A percentile compares a stretch with the other conserved stretches of the same genome.
Evolutionary conservation across 2,329 filamentous ascomycete species (phyloP).

Genomic region (Diplodia mutila): DNA sequence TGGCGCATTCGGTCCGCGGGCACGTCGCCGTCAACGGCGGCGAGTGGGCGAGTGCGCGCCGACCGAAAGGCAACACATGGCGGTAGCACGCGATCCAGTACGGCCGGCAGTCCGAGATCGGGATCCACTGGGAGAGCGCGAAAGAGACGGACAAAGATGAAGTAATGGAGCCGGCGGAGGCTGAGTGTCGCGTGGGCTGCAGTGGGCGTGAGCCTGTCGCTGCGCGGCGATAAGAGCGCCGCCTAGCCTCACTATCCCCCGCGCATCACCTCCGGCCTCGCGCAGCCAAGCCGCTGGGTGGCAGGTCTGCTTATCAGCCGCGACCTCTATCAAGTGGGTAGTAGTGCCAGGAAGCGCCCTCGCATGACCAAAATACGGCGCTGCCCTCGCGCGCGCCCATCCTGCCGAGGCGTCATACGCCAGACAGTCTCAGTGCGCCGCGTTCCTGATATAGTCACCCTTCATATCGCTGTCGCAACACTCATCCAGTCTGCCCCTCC

Average conservation of each 20-base stretch:
- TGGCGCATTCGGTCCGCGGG: neutral
- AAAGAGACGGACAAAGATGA: neutral
- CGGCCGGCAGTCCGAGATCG: neutral
- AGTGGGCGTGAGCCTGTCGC: neutral
- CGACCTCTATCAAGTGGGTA: neutral
- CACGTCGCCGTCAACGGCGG: neutral
- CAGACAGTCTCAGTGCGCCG: conserved; percentile 7
- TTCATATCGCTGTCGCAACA: neutral
- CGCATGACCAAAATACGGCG: neutral
- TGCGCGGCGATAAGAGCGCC: neutral
- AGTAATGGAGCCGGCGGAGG: neutral
- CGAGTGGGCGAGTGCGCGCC: no score
- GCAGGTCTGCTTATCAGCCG: neutral
- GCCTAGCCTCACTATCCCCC: neutral
- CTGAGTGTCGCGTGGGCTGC: conserved; percentile 2
- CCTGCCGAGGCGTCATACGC: neutral
- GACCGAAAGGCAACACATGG: no score
- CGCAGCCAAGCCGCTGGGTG: neutral
- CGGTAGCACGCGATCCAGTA: neutral
- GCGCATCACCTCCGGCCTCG: neutral
- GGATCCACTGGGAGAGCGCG: neutral
- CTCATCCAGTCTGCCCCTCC: neutral
- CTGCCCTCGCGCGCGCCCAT: neutral
- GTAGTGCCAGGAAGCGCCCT: neutral
- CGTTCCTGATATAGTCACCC: conserved; percentile 16